Evolutionary conservation across 2,329 filamentous ascomycete genomes (phyloP), one percentile per base, ranked within the genome.

Genomic region (Trichoderma citrinoviride): DNA sequence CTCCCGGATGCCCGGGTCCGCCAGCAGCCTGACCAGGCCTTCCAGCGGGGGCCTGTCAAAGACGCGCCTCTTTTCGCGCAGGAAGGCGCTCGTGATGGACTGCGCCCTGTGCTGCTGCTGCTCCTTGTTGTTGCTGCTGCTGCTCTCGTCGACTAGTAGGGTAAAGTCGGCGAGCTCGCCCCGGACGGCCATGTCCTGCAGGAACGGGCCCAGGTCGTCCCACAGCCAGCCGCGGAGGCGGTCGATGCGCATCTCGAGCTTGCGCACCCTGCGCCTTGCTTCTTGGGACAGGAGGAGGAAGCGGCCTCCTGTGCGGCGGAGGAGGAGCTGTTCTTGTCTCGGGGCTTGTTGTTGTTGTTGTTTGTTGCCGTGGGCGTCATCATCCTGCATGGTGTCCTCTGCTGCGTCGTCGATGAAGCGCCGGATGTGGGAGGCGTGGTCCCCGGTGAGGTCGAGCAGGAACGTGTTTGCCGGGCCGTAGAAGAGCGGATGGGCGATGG

Each of bases 1-100:
- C 47, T 67, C 73, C 54, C 78, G 72, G 41, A 83, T 72, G 53
- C 82, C 78, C 54, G 81, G 81, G 65, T 83, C 81, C 47, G 76
- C 71, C 61, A 84, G 69, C 19, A 83, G 70, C 58, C 73, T 71
- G 52, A 83, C 68, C 8, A 83, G 68, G 3, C 76, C 74, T 64
- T 69, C 70, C 25, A 77, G 64, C 70, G 77, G 70, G 23, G 73
- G 70, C 49, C 71, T 70, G n/a, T 67, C 61, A 55, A 76, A 74
- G 27, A 73, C 68, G 47, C 58, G 15, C 27, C 43, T 47, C 56
- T 25, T 61, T 60, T 44, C 67, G 57, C 21, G 70, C 19, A 62
- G 8, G 19, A 62, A 41, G 3, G 65, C 68, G 65, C 71, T 27
- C 68, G 61, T 21, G 8, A 12, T n/a, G 2, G 61, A 64, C 15